These are phyloP conservation scores for Friedmanniomyces endolithicus DNA, from an alignment of 495 filamentous ascomycete genomes.

Conservation along the genomic window DNA sequence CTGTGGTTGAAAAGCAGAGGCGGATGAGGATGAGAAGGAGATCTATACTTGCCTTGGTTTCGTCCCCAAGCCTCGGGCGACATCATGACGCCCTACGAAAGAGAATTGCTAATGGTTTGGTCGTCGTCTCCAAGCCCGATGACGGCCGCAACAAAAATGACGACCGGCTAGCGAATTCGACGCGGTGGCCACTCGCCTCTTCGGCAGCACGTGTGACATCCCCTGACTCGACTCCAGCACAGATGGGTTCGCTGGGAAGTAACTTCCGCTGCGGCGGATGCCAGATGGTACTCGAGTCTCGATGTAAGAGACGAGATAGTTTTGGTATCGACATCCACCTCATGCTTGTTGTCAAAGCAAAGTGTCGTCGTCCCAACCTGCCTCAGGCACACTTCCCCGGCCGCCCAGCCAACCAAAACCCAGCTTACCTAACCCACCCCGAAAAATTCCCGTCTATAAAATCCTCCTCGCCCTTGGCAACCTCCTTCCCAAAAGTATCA, in stretches of 20 bases:
- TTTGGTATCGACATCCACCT: too few species aligned
- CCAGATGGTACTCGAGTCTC: too few species aligned
- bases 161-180: background rate
- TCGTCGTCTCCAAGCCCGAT: background rate
- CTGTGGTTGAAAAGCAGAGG: background rate
- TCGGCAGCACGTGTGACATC: too few species aligned
- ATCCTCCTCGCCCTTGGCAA: background rate
- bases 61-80: background rate
- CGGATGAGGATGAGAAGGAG: background rate
- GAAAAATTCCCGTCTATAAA: background rate
- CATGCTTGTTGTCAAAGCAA: too few species aligned
- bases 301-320: too few species aligned
- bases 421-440: background rate
- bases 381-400: background rate
- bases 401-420: too few species aligned
- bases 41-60: background rate
- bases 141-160: constrained; percentile 1
- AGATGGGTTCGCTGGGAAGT: background rate
- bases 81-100: background rate
- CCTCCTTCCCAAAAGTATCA: background rate
- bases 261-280: too few species aligned
- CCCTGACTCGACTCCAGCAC: too few species aligned
- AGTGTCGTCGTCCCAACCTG: background rate
- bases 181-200: background rate
- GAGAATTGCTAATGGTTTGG: background rate